Percentiles rank a stretch among this genome's conserved stretches.
These are phyloP conservation scores for Neurospora sp. DNA, from an alignment of 2,329 filamentous ascomycete species.

Conservation along the genomic window DNA sequence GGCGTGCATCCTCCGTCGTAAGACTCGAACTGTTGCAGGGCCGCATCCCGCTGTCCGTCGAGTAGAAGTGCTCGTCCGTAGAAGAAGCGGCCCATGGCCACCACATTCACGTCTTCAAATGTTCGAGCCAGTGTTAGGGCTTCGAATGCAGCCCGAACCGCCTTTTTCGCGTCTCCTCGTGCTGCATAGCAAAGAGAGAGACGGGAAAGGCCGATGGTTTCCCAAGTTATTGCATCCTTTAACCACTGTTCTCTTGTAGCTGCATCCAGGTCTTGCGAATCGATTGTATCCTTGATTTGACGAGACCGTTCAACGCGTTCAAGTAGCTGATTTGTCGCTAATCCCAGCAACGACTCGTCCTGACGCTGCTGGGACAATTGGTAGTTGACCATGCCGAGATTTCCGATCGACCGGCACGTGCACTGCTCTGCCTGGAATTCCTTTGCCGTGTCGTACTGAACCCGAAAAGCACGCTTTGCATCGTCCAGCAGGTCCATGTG, in stretches of 20 bases:
- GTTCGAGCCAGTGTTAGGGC: constrained; percentile 8
- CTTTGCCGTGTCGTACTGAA: constrained; percentile 22
- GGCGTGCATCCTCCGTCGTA: constrained; percentile 18
- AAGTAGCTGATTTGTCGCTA: constrained; percentile 20
- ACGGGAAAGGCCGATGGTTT: constrained; percentile 22
- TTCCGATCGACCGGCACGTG: constrained; percentile 25
- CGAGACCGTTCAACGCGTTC: constrained; percentile 17
- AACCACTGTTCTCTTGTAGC: not conserved
- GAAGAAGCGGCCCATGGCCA: constrained; percentile 24
- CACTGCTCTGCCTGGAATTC: constrained; percentile 13
- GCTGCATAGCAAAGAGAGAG: constrained; percentile 25
- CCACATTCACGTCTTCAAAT: constrained; percentile 19
- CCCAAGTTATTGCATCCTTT: constrained; percentile 12
- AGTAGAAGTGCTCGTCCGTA: constrained; percentile 21
- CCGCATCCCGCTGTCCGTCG: constrained; percentile 17
- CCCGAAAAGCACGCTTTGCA: constrained; percentile 17
- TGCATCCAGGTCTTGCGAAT: not conserved
- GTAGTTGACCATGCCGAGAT: constrained; percentile 27
- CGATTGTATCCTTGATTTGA: not conserved
- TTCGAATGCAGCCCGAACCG: constrained; percentile 13
- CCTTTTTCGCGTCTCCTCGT: constrained; percentile 14
- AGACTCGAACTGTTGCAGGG: constrained; percentile 21
- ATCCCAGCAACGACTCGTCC: constrained; percentile 15
- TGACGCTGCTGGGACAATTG: constrained; percentile 19
- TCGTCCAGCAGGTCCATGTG: constrained; percentile 22